Evolutionary conservation across 805 yeast genomes (phyloP).

Genomic region (Suhomyces vadensis): DNA sequence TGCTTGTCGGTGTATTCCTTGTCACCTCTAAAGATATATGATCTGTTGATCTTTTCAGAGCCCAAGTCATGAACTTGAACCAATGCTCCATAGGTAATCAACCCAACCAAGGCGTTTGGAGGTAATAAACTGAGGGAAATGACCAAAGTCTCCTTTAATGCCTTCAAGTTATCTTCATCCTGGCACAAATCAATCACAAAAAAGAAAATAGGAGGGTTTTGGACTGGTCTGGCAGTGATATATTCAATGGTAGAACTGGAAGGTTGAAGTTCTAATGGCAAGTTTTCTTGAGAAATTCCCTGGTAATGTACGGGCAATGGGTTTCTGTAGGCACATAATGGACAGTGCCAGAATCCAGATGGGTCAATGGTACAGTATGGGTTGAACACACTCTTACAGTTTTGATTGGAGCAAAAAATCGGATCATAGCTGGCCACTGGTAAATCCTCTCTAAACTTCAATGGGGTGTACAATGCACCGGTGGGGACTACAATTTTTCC

Average conservation of each 20-base stretch:
- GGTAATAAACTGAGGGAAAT: constrained; percentile 79
- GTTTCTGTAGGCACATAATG: constrained; percentile 75
- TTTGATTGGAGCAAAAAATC: constrained; percentile 67
- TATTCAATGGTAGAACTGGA: constrained; percentile 81
- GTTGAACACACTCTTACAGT: constrained; percentile 83
- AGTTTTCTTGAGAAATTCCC: constrained; percentile 68
- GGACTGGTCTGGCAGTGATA: constrained; percentile 75
- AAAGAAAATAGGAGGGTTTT: constrained; percentile 80
- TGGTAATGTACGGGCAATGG: constrained; percentile 82
- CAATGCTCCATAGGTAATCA: constrained; percentile 86
- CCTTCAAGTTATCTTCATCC: constrained; percentile 81
- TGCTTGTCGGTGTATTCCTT: constrained; percentile 79
- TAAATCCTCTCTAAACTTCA: constrained; percentile 73
- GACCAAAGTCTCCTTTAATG: constrained; percentile 77
- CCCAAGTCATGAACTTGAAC: constrained; percentile 83
- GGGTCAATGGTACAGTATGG: constrained; percentile 84
- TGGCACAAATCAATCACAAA: constrained; percentile 89
- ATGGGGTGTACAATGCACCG: constrained; percentile 93
- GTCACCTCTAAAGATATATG: constrained; percentile 85
- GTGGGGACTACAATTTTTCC: constrained; percentile 91
- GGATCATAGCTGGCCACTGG: constrained; percentile 87
- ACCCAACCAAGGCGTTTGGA: constrained; percentile 84
- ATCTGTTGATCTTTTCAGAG: constrained; percentile 65
- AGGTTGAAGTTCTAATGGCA: constrained; percentile 78
- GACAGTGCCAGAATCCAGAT: constrained; percentile 83